A percentile compares a stretch with the other conserved stretches of the same genome.
phyloP scores from a whole-genome alignment of 176 grass and related monocot genomes.

The Oryza nivara region DNA sequence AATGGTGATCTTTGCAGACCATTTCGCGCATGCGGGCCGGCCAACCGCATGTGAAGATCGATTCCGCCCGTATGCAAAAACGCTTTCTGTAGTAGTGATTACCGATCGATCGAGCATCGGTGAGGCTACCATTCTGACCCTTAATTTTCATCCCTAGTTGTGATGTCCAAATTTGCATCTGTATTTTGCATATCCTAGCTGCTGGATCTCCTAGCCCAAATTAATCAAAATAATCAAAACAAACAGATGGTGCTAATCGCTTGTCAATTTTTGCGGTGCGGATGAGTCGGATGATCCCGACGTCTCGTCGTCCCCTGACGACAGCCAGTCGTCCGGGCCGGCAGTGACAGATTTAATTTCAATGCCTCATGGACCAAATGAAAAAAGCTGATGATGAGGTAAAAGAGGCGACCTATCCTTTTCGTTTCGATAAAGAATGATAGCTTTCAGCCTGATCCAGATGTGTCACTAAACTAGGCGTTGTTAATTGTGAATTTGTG shows the following conservation, averaged over 20 bases:
- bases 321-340: not conserved
- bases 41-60: too few species aligned
- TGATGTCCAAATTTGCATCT: not conserved
- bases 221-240: not conserved
- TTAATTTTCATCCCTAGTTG: too few species aligned
- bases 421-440: not conserved
- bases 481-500: not conserved
- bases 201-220: not conserved
- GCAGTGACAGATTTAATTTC: not conserved
- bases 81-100: too few species aligned
- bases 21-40: too few species aligned
- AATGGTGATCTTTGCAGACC: too few species aligned
- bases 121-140: too few species aligned
- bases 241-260: not conserved
- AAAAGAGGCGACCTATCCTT: constrained; percentile 16
- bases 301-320: constrained; percentile 27
- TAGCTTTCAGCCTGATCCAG: not conserved
- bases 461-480: not conserved
- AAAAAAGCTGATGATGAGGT: not conserved
- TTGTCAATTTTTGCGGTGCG: constrained; percentile 20
- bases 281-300: constrained; percentile 53
- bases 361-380: not conserved
- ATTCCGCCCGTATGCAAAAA: too few species aligned
- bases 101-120: too few species aligned
- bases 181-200: not conserved